Conservation (phyloP, 2,329 filamentous ascomycete genomes). For the Sporothrix humicola region DNA sequence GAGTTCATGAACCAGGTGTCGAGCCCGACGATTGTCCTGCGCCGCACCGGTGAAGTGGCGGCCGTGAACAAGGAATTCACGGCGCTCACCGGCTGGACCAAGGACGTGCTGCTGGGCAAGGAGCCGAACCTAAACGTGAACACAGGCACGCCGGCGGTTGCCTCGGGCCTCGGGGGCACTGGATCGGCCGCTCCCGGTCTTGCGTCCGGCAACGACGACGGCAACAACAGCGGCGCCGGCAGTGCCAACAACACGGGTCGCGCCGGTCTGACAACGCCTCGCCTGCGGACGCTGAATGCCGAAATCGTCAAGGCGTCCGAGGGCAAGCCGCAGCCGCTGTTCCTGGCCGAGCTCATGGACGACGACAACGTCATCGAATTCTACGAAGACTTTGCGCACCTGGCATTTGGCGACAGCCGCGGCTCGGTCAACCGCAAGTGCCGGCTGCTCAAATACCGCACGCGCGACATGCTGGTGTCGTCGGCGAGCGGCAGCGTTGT, state of each 20-base stretch:
- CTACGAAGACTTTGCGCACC: slow-evolving; percentile 91
- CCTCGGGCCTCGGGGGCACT: slow-evolving; percentile 42
- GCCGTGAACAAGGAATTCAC: slow-evolving; percentile 96
- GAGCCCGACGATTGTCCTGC: slow-evolving; percentile 88
- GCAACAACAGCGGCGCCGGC: slow-evolving; percentile 43
- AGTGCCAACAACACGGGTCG: slow-evolving; percentile 51
- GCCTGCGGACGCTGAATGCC: slow-evolving; percentile 50
- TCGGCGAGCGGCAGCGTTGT: slow-evolving; percentile 42
- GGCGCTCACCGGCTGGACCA: slow-evolving; percentile 93
- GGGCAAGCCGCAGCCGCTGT: slow-evolving; percentile 74
- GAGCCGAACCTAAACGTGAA: slow-evolving; percentile 89
- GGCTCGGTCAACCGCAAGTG: slow-evolving; percentile 84
- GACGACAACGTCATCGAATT: slow-evolving; percentile 93
- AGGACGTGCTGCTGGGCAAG: slow-evolving; percentile 84
- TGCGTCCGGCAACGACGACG: neutral
- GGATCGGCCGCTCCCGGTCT: slow-evolving; percentile 44
- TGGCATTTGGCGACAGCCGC: slow-evolving; percentile 89
- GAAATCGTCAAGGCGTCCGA: slow-evolving; percentile 47
- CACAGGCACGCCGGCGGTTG: slow-evolving; percentile 53
- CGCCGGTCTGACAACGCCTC: slow-evolving; percentile 58
- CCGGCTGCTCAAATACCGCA: slow-evolving; percentile 87
- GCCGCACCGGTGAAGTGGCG: slow-evolving; percentile 92
- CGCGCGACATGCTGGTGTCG: slow-evolving; percentile 63
- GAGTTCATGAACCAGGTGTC: slow-evolving; percentile 88
- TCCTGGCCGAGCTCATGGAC: slow-evolving; percentile 89